A percentile compares a stretch with the other conserved stretches of the same genome.
Conservation (phyloP, 139 green algal species). For the Chlorella vulgaris region DNA sequence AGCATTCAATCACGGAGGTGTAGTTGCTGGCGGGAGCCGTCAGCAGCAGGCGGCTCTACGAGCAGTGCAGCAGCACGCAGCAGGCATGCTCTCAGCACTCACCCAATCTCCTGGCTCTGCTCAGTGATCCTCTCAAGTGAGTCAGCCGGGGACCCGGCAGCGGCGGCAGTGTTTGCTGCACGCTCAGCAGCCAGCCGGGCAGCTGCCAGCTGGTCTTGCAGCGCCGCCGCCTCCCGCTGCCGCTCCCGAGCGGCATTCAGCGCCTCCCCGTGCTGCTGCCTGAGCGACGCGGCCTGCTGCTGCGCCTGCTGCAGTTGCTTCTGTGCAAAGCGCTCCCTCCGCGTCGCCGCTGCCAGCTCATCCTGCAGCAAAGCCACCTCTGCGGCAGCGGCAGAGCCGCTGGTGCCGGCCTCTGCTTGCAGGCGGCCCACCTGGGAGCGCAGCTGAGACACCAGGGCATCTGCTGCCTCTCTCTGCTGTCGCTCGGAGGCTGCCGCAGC, state of each 20-base stretch:
- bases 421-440: constrained; percentile 2
- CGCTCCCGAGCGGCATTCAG: neutral
- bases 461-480: constrained; percentile 4
- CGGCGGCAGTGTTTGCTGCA: neutral
- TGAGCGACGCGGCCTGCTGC: neutral
- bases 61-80: neutral
- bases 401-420: neutral
- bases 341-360: constrained; percentile 7
- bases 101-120: constrained; percentile 25
- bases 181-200: neutral
- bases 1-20: too few relatives aligned
- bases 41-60: too few relatives aligned
- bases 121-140: neutral
- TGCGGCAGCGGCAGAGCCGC: neutral
- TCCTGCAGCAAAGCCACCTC: constrained; percentile 17
- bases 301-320: neutral
- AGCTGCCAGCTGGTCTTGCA: neutral
- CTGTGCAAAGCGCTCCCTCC: neutral
- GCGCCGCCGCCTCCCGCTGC: neutral
- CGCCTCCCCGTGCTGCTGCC: constrained; percentile 13
- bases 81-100: too few relatives aligned
- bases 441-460: constrained; percentile 9
- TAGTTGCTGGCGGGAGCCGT: too few relatives aligned
- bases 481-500: neutral
- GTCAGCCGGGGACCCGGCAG: neutral